Evolutionary conservation across 2,329 filamentous ascomycete species (phyloP).

Genomic region (Fusarium haematococcum): DNA sequence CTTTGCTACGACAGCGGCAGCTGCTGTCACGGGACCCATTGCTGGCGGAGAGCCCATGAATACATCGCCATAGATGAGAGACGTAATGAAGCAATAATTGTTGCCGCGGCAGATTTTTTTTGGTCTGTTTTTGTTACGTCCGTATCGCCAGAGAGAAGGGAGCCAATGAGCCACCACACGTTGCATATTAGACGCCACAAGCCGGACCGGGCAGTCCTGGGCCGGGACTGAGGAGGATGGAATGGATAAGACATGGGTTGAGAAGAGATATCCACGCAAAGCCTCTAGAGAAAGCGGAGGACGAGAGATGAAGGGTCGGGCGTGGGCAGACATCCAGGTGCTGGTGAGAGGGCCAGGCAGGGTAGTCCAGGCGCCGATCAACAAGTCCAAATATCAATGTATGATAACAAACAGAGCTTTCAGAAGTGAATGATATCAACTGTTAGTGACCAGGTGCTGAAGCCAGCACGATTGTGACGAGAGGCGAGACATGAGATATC

Average conservation of each 20-base stretch:
- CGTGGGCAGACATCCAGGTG: conserved; percentile 11
- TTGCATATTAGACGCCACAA: conserved; percentile 42
- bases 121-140: conserved; percentile 32
- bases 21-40: conserved; percentile 61
- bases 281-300: conserved; percentile 7
- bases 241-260: conserved; percentile 20
- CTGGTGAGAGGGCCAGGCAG: conserved; percentile 13
- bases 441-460: conserved; percentile 30
- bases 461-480: conserved; percentile 10
- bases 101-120: conserved; percentile 48
- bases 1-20: conserved; percentile 92
- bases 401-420: conserved; percentile 41
- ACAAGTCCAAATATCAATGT: conserved; percentile 40
- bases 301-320: conserved; percentile 8
- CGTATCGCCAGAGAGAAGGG: conserved; percentile 27
- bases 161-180: conserved; percentile 32
- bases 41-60: conserved; percentile 71
- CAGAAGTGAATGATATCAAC: conserved; percentile 40
- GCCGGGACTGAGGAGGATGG: neutral
- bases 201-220: conserved; percentile 21
- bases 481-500: neutral
- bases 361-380: conserved; percentile 29
- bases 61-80: conserved; percentile 71
- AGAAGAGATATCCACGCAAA: conserved; percentile 12
- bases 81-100: conserved; percentile 66